These are phyloP conservation scores for Starmerella cellae DNA, from an alignment of 805 yeast genomes.

Conservation along the genomic window DNA sequence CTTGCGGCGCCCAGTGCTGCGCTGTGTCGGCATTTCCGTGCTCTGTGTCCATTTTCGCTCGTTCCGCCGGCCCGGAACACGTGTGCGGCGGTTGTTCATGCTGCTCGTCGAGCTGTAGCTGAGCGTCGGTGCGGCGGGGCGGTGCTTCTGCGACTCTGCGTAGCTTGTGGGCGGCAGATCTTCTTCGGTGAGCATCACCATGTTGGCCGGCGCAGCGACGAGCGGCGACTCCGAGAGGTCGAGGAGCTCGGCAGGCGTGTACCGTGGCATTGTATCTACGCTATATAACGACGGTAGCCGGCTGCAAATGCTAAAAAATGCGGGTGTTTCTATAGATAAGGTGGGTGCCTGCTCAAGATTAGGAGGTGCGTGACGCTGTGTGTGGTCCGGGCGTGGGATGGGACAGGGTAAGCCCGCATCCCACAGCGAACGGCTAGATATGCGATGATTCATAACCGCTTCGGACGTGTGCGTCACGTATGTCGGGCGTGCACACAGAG, in stretches of 20 bases:
- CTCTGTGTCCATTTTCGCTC: slow-evolving; percentile 6
- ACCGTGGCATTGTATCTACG: slow-evolving; percentile 8
- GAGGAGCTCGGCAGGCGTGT: slow-evolving; percentile 16
- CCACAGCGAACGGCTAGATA: too few species aligned
- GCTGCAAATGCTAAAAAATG: too few species aligned
- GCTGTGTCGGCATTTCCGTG: slow-evolving; percentile 3
- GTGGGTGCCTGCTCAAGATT: too few species aligned
- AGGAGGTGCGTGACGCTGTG: too few species aligned
- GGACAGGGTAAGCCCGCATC: too few species aligned
- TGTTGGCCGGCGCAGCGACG: slow-evolving; percentile 17
- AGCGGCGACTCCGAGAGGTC: slow-evolving; percentile 21
- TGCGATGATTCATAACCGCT: too few species aligned
- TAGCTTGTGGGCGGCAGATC: slow-evolving; percentile 7
- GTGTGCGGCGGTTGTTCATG: not conserved
- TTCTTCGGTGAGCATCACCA: slow-evolving; percentile 7
- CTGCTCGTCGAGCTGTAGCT: not conserved
- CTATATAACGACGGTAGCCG: too few species aligned
- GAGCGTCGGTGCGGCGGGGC: not conserved
- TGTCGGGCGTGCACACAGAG: too few species aligned
- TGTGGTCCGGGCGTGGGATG: too few species aligned
- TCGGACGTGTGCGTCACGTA: too few species aligned
- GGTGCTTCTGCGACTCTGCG: not conserved
- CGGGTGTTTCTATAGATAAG: too few species aligned
- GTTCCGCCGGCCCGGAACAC: not conserved
- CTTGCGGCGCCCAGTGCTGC: slow-evolving; percentile 1